Evolutionary conservation across 164 flowering plant genomes (phyloP), one percentile per base, ranked within the genome.

Genomic region (Stephania japonica): DNA sequence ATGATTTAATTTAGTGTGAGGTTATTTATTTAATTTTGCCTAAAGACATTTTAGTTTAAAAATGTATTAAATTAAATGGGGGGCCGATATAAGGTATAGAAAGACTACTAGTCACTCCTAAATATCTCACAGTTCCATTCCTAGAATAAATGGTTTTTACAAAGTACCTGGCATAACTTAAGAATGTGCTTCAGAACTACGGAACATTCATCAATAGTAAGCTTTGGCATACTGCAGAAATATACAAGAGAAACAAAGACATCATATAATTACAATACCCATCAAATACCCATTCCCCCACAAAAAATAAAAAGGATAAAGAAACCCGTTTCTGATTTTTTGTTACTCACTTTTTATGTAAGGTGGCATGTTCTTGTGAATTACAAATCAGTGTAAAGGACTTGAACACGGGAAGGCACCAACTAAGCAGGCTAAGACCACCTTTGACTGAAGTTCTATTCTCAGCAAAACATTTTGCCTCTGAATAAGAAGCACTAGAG

Each of bases 331-430:
- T 1, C 5, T 27, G 49, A 14, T 21, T 12, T 32, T 77, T 21
- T 14, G 72, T 50, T 71, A 82, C 92, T 86, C 75, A 91, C 94
- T 84, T 77, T 61, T 85, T 85, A 78, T 75, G 59, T 38, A 63
- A 72, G 65, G 73, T 83, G 27, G 78, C 62, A 42, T 69, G 68
- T 66, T 79, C 42, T 25, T 70, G 77, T 68, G 84, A 77, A 79
- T 76, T 84, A 78, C 78, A 83, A 27, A 91, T 77, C 66, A 90
- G 80, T 43, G 88, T 75, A 71, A 90, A 67, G 44, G 87, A 87
- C 81, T 85, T 88, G 61, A 88, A 85, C 32, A 85, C 85, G 42
- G 99, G 97, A 42, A 84, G 68, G 68, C 84, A 88, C 93, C 97
- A 96, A 80, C 78, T 77, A 76, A 77, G 72, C 42, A 80, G 75